These are phyloP conservation scores for Elaphomyces granulatus DNA, from an alignment of 495 filamentous ascomycete species.

Conservation along the genomic window DNA sequence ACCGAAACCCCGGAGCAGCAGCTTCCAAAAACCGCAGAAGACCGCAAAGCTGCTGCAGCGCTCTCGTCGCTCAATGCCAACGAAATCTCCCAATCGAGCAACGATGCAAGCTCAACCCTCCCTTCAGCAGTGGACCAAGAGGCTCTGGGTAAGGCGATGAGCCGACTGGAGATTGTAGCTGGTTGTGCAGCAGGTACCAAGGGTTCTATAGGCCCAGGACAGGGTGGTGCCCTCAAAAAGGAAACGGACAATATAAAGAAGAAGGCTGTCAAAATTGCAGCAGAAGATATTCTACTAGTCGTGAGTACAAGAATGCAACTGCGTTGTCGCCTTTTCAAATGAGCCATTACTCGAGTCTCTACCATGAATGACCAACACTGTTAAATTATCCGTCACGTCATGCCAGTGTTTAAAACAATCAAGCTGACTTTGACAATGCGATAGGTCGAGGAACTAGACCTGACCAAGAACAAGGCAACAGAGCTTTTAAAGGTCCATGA, in stretches of 20 bases:
- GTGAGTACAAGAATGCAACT: too few species aligned
- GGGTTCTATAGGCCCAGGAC: not conserved
- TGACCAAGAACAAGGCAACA: constrained; percentile 67
- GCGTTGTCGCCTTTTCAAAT: too few species aligned
- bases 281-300: constrained; percentile 50
- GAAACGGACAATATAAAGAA: constrained; percentile 29
- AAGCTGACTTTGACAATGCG: constrained; percentile 3
- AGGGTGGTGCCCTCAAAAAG: constrained; percentile 20
- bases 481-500: constrained; percentile 70
- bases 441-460: constrained; percentile 68
- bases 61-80: constrained; percentile 61
- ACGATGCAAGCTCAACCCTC: constrained; percentile 33
- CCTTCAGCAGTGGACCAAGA: constrained; percentile 51
- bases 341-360: too few species aligned
- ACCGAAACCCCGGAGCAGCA: constrained; percentile 44
- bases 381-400: too few species aligned
- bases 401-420: too few species aligned
- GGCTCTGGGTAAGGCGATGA: constrained; percentile 74
- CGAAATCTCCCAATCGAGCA: constrained; percentile 23
- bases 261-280: constrained; percentile 48
- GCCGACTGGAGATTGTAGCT: constrained; percentile 39
- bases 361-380: too few species aligned
- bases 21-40: constrained; percentile 58
- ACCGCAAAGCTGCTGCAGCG: constrained; percentile 81
- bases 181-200: constrained; percentile 17